Evolutionary conservation across 2,329 filamentous ascomycete genomes (phyloP), one percentile per base, ranked within the genome.

Genomic region (Parastagonospora avenae): DNA sequence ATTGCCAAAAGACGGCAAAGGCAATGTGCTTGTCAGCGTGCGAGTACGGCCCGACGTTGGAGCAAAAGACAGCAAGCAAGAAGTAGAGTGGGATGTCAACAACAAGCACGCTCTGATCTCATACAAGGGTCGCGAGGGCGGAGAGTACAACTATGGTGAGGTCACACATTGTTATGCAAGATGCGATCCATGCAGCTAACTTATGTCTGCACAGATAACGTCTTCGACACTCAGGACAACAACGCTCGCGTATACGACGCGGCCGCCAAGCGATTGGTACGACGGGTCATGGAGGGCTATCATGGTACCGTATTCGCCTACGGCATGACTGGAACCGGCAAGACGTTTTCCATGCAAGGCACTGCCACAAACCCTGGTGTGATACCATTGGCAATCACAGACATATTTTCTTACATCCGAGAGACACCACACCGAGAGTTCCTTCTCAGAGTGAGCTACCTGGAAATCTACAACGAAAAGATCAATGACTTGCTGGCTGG

Each of bases 341-440:
- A 99, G 79, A 99, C 94, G 0, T 99, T 97, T 73, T 97, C 93
- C 33, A 99, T 99, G 94, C 94, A 99, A 78, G 94, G 94, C 63
- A 99, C 94, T 9, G 92, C 92, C 39, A 91, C 90, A 2, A 96
- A 92, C 33, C 94, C 94, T 1, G 94, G 94, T 77, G 94, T 99
- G 27, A 99, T 99, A 48, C 94, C 94, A 6, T 81, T 97, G 33
- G 94, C 94, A 33, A 97, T 99, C 64, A 97, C 94, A 56, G 94
- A 99, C 70, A 99, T 99, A 45, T 99, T 99, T 74, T 97, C 94
- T 0, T 99, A 97, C 74, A 99, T 99, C 62, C 88, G 94, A 50
- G 94, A 99, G 76, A 97, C 94, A 1, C 94, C 94, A 0, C 91
- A 92, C 31, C 85, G 94, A 53, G 94, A 99, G 70, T 99, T 99